Evolutionary conservation across 805 yeast species (phyloP).

Genomic region (Saccharomycopsis malanga): DNA sequence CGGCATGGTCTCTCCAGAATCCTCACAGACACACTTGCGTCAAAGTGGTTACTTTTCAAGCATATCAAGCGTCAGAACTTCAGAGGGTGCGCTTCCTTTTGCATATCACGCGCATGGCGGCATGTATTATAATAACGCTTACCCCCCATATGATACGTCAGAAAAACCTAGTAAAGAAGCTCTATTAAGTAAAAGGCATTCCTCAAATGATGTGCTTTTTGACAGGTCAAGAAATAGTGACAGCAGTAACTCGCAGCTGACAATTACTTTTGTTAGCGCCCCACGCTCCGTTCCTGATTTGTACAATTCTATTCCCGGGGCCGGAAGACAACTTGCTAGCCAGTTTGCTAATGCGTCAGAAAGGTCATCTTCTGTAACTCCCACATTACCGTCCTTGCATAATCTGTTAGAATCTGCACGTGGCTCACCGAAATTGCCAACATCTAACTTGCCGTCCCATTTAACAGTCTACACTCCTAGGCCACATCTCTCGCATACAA

Average conservation of each 20-base stretch:
- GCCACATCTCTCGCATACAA: not conserved
- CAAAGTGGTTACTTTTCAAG: slow-evolving; percentile 13
- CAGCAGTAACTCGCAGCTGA: slow-evolving; percentile 10
- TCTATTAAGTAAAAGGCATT: slow-evolving; percentile 11
- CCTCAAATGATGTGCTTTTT: slow-evolving; percentile 18
- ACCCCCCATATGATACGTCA: slow-evolving; percentile 1
- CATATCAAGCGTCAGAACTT: slow-evolving; percentile 15
- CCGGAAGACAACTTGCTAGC: not conserved
- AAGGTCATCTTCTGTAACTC: not conserved
- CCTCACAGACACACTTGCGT: not conserved
- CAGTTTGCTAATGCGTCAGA: not conserved
- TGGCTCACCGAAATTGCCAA: too few species aligned
- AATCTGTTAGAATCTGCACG: too few species aligned
- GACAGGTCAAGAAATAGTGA: slow-evolving; percentile 13
- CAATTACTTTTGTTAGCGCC: slow-evolving; percentile 12
- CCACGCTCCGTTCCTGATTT: slow-evolving; percentile 20
- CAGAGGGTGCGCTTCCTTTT: slow-evolving; percentile 17
- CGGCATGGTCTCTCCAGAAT: slow-evolving; percentile 7
- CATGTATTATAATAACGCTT: not conserved
- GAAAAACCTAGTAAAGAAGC: not conserved
- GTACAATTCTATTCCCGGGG: slow-evolving; percentile 7
- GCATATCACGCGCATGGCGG: not conserved
- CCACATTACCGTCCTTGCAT: not conserved
- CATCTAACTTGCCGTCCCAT: not conserved
- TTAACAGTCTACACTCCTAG: not conserved